A percentile compares a stretch with the other conserved stretches of the same genome.
phyloP scores from a whole-genome alignment of 1,139 yeast species.

The Schizosaccharomyces versatilis region DNA sequence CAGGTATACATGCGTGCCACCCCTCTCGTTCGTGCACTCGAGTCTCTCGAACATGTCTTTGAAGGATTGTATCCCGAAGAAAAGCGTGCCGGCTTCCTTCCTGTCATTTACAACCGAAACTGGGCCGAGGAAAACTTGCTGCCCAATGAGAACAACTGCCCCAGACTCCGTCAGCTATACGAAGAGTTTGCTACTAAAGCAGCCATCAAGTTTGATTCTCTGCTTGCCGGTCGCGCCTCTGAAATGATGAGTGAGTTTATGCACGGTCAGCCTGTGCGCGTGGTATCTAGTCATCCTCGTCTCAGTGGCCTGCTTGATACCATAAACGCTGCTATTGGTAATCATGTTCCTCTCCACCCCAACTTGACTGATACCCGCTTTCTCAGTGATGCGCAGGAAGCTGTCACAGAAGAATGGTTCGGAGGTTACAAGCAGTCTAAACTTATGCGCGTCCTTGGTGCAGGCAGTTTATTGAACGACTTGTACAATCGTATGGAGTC shows the following conservation, averaged over 20 bases:
- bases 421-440: conserved; percentile 12
- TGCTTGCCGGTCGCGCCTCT: conserved; percentile 13
- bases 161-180: conserved; percentile 12
- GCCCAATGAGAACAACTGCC: conserved; percentile 14
- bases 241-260: conserved; percentile 10
- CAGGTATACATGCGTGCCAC: conserved; percentile 12
- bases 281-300: conserved; percentile 14
- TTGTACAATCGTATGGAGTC: conserved; percentile 6
- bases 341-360: conserved; percentile 9
- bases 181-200: conserved; percentile 13
- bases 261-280: conserved; percentile 9
- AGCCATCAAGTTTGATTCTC: conserved; percentile 14
- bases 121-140: conserved; percentile 14
- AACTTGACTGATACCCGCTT: conserved; percentile 8
- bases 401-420: conserved; percentile 14
- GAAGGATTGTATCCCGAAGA: conserved; percentile 13
- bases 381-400: conserved; percentile 9
- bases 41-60: conserved; percentile 13
- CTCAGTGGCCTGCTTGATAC: conserved; percentile 14
- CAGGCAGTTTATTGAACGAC: conserved; percentile 10
- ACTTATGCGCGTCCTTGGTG: conserved; percentile 10
- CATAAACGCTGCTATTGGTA: conserved; percentile 13
- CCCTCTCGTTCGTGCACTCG: conserved; percentile 13
- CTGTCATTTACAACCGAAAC: conserved; percentile 12
- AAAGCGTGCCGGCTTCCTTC: conserved; percentile 7